A percentile compares a stretch with the other conserved stretches of the same genome.
Evolutionary conservation across 306 rosid genomes (phyloP).

Genomic region (Medicago ruthenica): DNA sequence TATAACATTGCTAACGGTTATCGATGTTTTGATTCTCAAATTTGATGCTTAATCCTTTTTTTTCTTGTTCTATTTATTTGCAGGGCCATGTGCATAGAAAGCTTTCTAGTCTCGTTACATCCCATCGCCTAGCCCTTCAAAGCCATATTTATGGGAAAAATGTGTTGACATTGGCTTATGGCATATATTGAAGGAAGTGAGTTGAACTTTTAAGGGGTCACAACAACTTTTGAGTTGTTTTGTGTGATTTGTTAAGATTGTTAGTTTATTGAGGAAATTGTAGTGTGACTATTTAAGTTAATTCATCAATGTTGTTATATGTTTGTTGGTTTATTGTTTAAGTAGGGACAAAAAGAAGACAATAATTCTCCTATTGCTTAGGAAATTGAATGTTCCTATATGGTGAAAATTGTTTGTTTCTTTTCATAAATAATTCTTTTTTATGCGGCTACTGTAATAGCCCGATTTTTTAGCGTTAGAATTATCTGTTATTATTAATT

Average conservation of each 20-base stretch:
- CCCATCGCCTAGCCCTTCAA: neutral
- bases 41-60: neutral
- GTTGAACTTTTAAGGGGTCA: neutral
- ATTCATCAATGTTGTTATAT: neutral
- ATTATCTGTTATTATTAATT: no score
- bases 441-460: neutral
- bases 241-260: no score
- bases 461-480: no score
- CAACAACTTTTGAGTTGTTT: neutral
- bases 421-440: neutral
- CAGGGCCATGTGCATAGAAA: neutral
- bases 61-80: neutral
- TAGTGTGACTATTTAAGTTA: neutral
- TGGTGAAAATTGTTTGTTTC: neutral
- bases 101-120: neutral
- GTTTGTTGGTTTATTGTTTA: conserved; percentile 10
- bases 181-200: neutral
- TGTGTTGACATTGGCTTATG: neutral
- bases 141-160: conserved; percentile 17
- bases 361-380: neutral
- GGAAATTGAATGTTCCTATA: neutral
- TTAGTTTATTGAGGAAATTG: neutral
- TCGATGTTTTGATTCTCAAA: neutral
- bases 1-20: neutral
- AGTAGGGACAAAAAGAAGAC: neutral